Conservation (phyloP, 2,329 filamentous ascomycete genomes). For the Aspergillus versicolor region DNA sequence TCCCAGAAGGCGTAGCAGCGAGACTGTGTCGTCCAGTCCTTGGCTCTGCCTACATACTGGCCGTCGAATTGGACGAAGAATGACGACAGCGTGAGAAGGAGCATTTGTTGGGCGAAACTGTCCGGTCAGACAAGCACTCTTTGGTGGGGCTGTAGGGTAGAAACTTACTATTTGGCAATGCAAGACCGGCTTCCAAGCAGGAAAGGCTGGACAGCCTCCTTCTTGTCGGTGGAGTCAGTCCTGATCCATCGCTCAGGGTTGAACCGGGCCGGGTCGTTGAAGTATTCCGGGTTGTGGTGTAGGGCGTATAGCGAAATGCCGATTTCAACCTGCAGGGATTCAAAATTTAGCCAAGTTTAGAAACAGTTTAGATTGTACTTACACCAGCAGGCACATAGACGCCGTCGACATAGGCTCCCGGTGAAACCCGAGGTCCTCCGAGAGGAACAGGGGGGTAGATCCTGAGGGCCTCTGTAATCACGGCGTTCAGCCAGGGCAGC, state of each 20-base stretch:
- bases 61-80: conserved; percentile 28
- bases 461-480: conserved; percentile 31
- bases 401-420: conserved; percentile 23
- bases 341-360: background rate
- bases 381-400: conserved; percentile 25
- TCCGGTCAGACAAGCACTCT: no score
- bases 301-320: conserved; percentile 30
- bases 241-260: conserved; percentile 36
- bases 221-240: conserved; percentile 20
- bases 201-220: conserved; percentile 26
- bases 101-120: conserved; percentile 26
- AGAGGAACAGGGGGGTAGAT: conserved; percentile 32
- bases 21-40: conserved; percentile 25
- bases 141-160: no score
- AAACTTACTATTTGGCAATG: conserved; percentile 23
- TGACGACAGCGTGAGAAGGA: conserved; percentile 23
- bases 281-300: conserved; percentile 33
- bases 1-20: conserved; percentile 30
- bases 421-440: conserved; percentile 28
- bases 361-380: conserved; percentile 12
- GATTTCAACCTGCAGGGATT: conserved; percentile 21
- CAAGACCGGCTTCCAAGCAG: conserved; percentile 26
- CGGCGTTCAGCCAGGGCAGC: conserved; percentile 30
- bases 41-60: conserved; percentile 21
- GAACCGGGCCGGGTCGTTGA: conserved; percentile 27